A percentile compares a stretch with the other conserved stretches of the same genome.
phyloP scores from a whole-genome alignment of 2,329 filamentous ascomycete genomes.

The Aspergillus sp. region DNA sequence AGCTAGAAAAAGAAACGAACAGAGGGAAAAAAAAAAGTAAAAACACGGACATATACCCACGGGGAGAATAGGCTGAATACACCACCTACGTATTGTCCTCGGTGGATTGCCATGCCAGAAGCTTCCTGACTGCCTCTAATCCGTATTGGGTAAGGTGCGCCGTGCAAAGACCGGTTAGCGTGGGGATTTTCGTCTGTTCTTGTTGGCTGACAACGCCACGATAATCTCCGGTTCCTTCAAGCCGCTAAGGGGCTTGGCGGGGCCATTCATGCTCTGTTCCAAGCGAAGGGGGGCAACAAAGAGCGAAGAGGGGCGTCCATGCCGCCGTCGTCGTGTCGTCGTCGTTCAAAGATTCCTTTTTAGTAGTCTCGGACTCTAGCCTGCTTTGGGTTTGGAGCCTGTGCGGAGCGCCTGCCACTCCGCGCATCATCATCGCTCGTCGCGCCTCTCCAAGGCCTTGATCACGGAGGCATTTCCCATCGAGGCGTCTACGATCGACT shows the following conservation, averaged over 20 bases:
- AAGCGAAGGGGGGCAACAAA: constrained; percentile 11
- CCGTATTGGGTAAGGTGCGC: background rate
- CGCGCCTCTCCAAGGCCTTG: constrained; percentile 15
- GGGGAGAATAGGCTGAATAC: constrained; percentile 6
- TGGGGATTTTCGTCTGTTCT: constrained; percentile 1
- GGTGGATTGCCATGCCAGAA: background rate
- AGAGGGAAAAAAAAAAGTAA: background rate
- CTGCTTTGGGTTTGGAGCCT: constrained; percentile 9
- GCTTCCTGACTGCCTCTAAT: background rate
- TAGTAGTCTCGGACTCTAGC: constrained; percentile 11
- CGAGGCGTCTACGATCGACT: constrained; percentile 8
- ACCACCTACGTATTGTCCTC: background rate
- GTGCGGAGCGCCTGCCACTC: constrained; percentile 16
- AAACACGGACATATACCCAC: constrained; percentile 7
- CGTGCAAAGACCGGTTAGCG: background rate
- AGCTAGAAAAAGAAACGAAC: background rate
- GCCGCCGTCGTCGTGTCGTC: constrained; percentile 8
- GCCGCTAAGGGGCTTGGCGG: constrained; percentile 14
- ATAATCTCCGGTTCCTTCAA: constrained; percentile 25
- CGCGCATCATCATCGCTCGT: constrained; percentile 8
- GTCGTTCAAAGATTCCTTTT: constrained; percentile 20
- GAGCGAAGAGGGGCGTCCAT: background rate
- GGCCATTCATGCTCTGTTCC: constrained; percentile 3
- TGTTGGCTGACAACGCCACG: constrained; percentile 17
- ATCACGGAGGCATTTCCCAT: constrained; percentile 19